Evolutionary conservation across 2,329 filamentous ascomycete genomes (phyloP), one percentile per base, ranked within the genome.

Genomic region (Claviceps quebecensis): DNA sequence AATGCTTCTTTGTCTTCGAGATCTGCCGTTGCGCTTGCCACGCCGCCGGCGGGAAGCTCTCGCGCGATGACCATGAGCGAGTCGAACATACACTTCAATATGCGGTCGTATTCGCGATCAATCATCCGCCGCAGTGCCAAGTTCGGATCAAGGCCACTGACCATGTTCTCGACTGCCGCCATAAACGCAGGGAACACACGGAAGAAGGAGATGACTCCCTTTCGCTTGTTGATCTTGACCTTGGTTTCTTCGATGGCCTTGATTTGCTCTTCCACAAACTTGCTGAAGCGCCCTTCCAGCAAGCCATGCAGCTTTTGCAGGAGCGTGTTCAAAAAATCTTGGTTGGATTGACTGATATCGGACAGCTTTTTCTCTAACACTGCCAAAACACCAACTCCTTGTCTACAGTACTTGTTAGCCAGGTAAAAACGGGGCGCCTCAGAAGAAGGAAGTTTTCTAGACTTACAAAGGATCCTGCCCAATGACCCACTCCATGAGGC

Each of bases 141-240:
- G 54, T 72, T 73, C 4, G 70, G 64, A 53, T 81, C 76, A 8
- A 75, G 69, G 17, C 74, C 73, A 0, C 76, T 70, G 46, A 95
- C 76, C 80, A 94, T 90, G 61, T 84, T 89, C 68, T 96, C 90
- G 1, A 96, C 79, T 0, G 86, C 82, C 1, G 79, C 69, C n/a
- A 83, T 83, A 68, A 96, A 96, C 53, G 83, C 74, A 0, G 91
- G 93, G 72, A 97, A 97, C 41, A 91, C 84, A 56, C 87, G 86
- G 72, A 97, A 91, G 67, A 97, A 97, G 16, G 84, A 83, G 60
- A 97, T 96, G 52, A 98, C 87, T 11, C 93, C 91, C 70, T 94
- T 96, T 58, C 93, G 85, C 74, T 97, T 97, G 74, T 95, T 96
- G 69, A 96, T 89, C 73, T 96, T 96, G 66, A 98, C 91, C 69